A percentile compares a stretch with the other conserved stretches of the same genome.
Evolutionary conservation across 1,284 basidiomycete genomes (phyloP).

Genomic region (Rhodofomes roseus): DNA sequence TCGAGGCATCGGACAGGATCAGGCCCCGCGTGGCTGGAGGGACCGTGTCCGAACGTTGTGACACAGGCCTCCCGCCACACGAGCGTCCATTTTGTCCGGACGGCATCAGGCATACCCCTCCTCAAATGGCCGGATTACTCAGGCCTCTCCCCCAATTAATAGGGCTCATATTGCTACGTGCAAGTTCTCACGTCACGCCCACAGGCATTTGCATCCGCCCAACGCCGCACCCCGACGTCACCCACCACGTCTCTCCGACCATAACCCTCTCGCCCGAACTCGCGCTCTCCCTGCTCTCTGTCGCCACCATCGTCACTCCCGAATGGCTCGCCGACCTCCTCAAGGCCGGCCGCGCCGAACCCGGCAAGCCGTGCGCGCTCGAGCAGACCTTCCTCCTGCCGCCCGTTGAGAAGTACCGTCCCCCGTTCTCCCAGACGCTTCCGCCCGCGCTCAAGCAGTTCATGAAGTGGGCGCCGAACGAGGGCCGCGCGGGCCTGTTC

Average conservation of each 20-base stretch:
- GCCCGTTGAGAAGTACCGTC: constrained; percentile 48
- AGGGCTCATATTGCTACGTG: too few relatives aligned
- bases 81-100: too few relatives aligned
- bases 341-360: constrained; percentile 37
- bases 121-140: too few relatives aligned
- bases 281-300: constrained; percentile 53
- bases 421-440: constrained; percentile 48
- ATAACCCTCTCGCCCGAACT: constrained; percentile 44
- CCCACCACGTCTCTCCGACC: constrained; percentile 56
- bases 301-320: constrained; percentile 51
- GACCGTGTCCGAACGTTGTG: too few relatives aligned
- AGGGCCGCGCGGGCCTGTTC: constrained; percentile 53
- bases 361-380: constrained; percentile 36
- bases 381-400: constrained; percentile 51
- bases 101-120: too few relatives aligned
- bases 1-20: too few relatives aligned
- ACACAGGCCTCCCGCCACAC: too few relatives aligned
- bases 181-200: not conserved
- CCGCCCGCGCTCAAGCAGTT: constrained; percentile 43
- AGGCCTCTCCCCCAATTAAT: too few relatives aligned
- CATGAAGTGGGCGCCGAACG: constrained; percentile 61
- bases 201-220: constrained; percentile 53
- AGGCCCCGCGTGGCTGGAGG: too few relatives aligned
- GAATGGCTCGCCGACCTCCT: constrained; percentile 63
- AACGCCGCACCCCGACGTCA: constrained; percentile 40